These are phyloP conservation scores for Sporisorium sorghi DNA, from an alignment of 1,284 basidiomycete genomes.

Conservation along the genomic window DNA sequence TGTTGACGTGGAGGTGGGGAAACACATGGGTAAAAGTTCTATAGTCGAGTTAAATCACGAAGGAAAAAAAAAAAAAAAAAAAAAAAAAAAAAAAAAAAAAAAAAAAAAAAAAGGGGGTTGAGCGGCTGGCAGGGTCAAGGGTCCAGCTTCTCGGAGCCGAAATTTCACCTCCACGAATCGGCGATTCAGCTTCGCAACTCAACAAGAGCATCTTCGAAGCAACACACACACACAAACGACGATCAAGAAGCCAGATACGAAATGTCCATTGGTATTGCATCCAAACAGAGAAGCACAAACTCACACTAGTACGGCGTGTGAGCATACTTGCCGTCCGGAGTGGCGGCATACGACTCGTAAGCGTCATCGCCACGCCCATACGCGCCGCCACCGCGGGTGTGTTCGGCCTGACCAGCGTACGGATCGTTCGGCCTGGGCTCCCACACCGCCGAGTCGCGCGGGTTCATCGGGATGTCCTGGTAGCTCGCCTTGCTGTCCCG, in stretches of 20 bases:
- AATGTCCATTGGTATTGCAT: conserved; percentile 25
- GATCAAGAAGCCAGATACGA: not conserved
- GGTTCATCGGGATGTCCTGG: conserved; percentile 55
- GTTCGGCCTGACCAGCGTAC: conserved; percentile 20
- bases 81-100: no score
- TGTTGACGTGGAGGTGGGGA: no score
- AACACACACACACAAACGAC: not conserved
- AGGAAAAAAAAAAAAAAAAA: not conserved
- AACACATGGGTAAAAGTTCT: no score
- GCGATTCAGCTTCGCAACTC: not conserved
- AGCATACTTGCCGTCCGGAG: conserved; percentile 25
- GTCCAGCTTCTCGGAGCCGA: conserved; percentile 40
- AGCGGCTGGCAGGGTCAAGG: no score
- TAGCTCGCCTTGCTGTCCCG: conserved; percentile 35
- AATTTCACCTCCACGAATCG: no score
- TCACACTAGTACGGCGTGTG: conserved; percentile 24
- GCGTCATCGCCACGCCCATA: conserved; percentile 11
- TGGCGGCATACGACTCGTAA: conserved; percentile 38
- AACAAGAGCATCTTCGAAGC: not conserved
- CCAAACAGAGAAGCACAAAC: not conserved
- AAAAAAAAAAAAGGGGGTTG: no score
- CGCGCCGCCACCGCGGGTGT: not conserved
- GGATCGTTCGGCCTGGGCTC: conserved; percentile 37
- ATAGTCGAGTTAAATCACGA: no score
- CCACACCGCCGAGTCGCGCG: conserved; percentile 57